Evolutionary conservation across 305 asterid species (phyloP), one percentile per base, ranked within the genome.

Genomic region (Salvia sclarea): DNA sequence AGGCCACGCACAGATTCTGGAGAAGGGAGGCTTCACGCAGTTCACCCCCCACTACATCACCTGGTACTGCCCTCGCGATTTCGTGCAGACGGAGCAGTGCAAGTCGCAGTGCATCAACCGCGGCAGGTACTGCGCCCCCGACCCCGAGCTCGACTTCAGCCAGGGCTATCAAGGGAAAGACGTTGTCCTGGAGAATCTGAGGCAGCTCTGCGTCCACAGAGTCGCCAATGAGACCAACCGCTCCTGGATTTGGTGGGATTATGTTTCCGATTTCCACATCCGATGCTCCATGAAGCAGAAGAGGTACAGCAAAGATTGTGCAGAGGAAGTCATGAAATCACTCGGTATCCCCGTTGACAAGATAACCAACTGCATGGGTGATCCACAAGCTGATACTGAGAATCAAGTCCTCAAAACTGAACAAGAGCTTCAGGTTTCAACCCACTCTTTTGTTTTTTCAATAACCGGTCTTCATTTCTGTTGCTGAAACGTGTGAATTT

Each of bases 91-190:
- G 70, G 75, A 73, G 16, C 97, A 90, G 55, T 90, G 97, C 73
- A 84, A 75, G 80, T 85, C 95, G 22, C 98, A 89, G 78, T 92
- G 98, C 80, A 92, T 92, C 44, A 92, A 92, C 75, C 86, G 75
- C n/a, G 98, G 98, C 24, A 81, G 98, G 66, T 92, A 92, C 54
- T 89, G 98, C 7, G 96, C 96, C 0, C 98, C 98, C 3, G 98
- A 92, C 60, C 98, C 98, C 0, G 98, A 92, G 52, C 84, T 86
- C 77, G 88, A 92, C 66, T 92, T 92, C 56, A 77, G 82, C 21
- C 70, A 75, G 52, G 98, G 98, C 6, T 92, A 92, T 68, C 82
- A 84, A 62, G 98, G 98, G 59, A 92, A 86, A 63, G 96, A 92
- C 38, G 91, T 92, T 0, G 96, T 92, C 8, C 57, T 87, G 41